These are phyloP conservation scores for Trametes coccinea DNA, from an alignment of 768 basidiomycete genomes.

Conservation along the genomic window DNA sequence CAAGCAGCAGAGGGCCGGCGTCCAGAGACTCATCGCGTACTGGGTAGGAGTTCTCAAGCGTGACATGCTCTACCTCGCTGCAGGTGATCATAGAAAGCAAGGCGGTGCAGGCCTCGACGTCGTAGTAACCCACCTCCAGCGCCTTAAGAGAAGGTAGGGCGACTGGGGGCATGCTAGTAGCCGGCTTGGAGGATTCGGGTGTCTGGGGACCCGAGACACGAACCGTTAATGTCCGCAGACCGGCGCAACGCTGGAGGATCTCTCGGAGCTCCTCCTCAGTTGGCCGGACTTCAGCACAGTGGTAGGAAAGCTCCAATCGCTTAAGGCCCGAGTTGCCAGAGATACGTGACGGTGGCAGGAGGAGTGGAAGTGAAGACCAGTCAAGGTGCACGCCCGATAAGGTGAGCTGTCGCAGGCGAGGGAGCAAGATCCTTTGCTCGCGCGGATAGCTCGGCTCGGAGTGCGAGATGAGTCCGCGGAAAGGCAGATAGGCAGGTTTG, in stretches of 20 bases:
- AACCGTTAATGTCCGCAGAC: constrained; percentile 45
- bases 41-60: constrained; percentile 46
- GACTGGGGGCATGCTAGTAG: constrained; percentile 28
- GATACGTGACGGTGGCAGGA: constrained; percentile 9
- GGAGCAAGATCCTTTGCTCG: constrained; percentile 26
- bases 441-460: background rate
- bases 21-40: constrained; percentile 43
- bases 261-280: constrained; percentile 43
- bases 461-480: constrained; percentile 25
- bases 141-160: constrained; percentile 40
- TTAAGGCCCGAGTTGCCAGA: constrained; percentile 23
- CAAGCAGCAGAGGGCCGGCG: constrained; percentile 31
- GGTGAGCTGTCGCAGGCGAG: constrained; percentile 48
- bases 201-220: constrained; percentile 47
- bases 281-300: constrained; percentile 56
- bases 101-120: constrained; percentile 37
- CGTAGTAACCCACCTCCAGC: constrained; percentile 48
- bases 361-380: constrained; percentile 45
- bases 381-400: constrained; percentile 60
- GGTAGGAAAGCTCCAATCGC: constrained; percentile 52
- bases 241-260: constrained; percentile 43
- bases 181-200: background rate
- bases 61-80: constrained; percentile 39
- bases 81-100: constrained; percentile 45
- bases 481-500: constrained; percentile 32